Percentiles rank a stretch among this genome's conserved stretches.
phyloP scores from a whole-genome alignment of 2,329 filamentous ascomycete genomes.

The Ophiostoma tasmaniense region DNA sequence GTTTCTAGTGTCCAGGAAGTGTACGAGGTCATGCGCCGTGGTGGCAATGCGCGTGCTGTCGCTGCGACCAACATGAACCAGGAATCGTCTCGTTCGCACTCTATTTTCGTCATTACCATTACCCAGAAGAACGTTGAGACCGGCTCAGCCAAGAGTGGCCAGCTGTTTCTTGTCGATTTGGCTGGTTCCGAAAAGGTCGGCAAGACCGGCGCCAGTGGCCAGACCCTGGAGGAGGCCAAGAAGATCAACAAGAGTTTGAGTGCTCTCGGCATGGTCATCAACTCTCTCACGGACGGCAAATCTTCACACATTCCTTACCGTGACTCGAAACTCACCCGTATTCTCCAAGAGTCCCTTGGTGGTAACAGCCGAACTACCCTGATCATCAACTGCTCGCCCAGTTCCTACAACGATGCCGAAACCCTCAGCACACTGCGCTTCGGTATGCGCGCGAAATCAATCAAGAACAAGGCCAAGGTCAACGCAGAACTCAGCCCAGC shows the following conservation, averaged over 20 bases:
- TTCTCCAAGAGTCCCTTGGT: slow-evolving; percentile 91
- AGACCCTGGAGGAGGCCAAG: slow-evolving; percentile 95
- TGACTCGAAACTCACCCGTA: slow-evolving; percentile 95
- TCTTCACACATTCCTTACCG: slow-evolving; percentile 92
- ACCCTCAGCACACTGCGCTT: slow-evolving; percentile 88
- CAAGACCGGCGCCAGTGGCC: slow-evolving; percentile 94
- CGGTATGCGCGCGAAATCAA: slow-evolving; percentile 92
- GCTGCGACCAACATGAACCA: slow-evolving; percentile 99
- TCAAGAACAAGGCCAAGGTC: slow-evolving; percentile 99
- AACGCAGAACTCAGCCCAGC: slow-evolving; percentile 94
- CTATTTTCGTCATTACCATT: slow-evolving; percentile 94
- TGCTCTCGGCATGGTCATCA: slow-evolving; percentile 98
- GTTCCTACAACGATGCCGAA: slow-evolving; percentile 95
- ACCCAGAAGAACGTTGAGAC: slow-evolving; percentile 97
- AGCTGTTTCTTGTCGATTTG: slow-evolving; percentile 95
- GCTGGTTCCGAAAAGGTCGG: slow-evolving; percentile 97
- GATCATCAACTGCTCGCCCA: slow-evolving; percentile 98
- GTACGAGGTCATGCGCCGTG: slow-evolving; percentile 91
- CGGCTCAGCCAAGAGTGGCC: slow-evolving; percentile 89
- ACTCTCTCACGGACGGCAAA: slow-evolving; percentile 92
- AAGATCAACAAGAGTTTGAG: slow-evolving; percentile 99
- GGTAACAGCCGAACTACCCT: slow-evolving; percentile 97
- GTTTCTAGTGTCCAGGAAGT: slow-evolving; percentile 93
- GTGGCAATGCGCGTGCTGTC: slow-evolving; percentile 81
- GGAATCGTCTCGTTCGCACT: slow-evolving; percentile 95